Conservation (phyloP, 129 eudicot species). For the Apium graveolens region DNA sequence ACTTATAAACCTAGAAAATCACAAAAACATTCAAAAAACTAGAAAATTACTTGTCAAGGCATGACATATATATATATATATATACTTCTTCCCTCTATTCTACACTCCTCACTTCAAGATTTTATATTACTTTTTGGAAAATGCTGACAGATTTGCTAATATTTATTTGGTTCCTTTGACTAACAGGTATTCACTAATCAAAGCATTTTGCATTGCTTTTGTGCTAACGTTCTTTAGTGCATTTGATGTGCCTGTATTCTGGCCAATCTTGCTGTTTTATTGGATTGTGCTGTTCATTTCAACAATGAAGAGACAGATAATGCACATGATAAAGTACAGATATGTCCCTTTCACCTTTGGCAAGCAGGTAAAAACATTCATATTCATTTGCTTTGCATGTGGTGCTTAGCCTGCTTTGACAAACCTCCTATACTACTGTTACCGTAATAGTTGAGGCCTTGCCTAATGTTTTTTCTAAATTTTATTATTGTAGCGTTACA, state of each 20-base stretch:
- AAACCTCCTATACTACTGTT: neutral
- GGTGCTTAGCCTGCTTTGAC: neutral
- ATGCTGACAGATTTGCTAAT: neutral
- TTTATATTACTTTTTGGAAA: neutral
- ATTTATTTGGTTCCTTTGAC: slow-evolving; percentile 8
- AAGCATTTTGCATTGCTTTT: slow-evolving; percentile 67
- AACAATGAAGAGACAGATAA: slow-evolving; percentile 72
- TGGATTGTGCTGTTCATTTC: slow-evolving; percentile 58
- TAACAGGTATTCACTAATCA: slow-evolving; percentile 55
- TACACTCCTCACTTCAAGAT: neutral
- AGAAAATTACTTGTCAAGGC: too few relatives aligned
- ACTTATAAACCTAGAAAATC: too few relatives aligned
- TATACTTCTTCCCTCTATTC: neutral
- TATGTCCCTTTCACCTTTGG: slow-evolving; percentile 71
- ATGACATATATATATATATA: too few relatives aligned
- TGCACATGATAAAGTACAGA: slow-evolving; percentile 79
- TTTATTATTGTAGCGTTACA: slow-evolving; percentile 45
- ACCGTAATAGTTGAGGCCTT: neutral
- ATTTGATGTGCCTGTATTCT: slow-evolving; percentile 81
- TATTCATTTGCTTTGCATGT: neutral
- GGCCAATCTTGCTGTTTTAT: slow-evolving; percentile 78
- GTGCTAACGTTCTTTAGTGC: slow-evolving; percentile 58
- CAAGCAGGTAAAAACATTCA: slow-evolving; percentile 46
- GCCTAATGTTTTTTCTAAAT: neutral
- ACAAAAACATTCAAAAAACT: too few relatives aligned